These are phyloP conservation scores for Alnus glutinosa DNA, from an alignment of 306 rosid genomes.

Conservation along the genomic window DNA sequence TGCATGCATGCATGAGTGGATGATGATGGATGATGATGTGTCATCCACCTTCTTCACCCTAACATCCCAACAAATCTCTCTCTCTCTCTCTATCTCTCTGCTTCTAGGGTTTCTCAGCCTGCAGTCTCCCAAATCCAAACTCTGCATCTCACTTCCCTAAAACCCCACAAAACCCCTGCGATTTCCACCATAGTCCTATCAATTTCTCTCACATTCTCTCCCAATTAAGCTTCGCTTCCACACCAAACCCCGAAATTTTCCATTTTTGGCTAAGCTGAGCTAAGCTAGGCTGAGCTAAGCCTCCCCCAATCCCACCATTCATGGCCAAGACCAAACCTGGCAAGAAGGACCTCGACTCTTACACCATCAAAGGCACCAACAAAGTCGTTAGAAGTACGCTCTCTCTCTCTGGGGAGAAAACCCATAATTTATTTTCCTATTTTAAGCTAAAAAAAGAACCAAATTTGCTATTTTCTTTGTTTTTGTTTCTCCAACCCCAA, in stretches of 20 bases:
- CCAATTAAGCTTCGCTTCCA: neutral
- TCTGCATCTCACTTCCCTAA: neutral
- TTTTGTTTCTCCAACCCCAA: neutral
- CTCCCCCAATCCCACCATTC: conserved; percentile 11
- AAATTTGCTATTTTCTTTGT: no score
- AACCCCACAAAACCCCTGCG: conserved; percentile 13
- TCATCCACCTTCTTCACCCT: conserved; percentile 42
- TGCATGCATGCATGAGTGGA: conserved; percentile 14
- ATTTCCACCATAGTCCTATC: neutral
- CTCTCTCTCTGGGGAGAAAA: conserved; percentile 14
- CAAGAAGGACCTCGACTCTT: conserved; percentile 65
- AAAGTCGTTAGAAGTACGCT: conserved; percentile 51
- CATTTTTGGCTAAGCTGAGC: neutral
- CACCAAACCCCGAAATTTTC: neutral
- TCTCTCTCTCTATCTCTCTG: conserved; percentile 6
- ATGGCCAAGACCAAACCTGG: conserved; percentile 69
- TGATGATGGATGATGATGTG: conserved; percentile 31
- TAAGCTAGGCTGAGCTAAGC: neutral
- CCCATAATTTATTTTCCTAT: conserved; percentile 23
- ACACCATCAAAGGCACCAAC: conserved; percentile 69
- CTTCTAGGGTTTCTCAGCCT: conserved; percentile 42
- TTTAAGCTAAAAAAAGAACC: neutral
- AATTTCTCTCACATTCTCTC: conserved; percentile 14
- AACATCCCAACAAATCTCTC: conserved; percentile 26
- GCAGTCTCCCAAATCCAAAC: conserved; percentile 3